Conservation (phyloP, 2,329 filamentous ascomycete genomes). For the Reticulascus tulasneorum region DNA sequence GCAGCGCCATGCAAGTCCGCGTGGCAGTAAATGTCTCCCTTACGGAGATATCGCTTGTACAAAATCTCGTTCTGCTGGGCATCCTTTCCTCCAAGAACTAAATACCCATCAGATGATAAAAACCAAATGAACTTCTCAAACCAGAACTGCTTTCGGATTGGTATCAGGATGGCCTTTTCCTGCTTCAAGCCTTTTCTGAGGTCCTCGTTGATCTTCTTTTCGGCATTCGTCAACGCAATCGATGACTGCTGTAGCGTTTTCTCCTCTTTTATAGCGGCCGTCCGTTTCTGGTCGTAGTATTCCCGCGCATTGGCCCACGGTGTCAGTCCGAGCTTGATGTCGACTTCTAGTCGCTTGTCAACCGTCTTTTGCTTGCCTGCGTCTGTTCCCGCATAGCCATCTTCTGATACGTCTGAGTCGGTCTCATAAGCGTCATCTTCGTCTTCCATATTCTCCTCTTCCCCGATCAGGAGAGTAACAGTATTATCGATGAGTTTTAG, state of each 20-base stretch:
- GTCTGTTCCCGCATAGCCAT: slow-evolving; percentile 28
- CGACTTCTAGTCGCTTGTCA: slow-evolving; percentile 63
- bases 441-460: slow-evolving; percentile 62
- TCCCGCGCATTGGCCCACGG: slow-evolving; percentile 87
- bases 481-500: slow-evolving; percentile 88
- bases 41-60: slow-evolving; percentile 81
- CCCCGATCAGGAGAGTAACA: slow-evolving; percentile 73
- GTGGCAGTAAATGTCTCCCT: slow-evolving; percentile 88
- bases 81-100: slow-evolving; percentile 87
- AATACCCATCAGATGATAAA: slow-evolving; percentile 89
- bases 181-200: slow-evolving; percentile 85
- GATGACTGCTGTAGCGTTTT: slow-evolving; percentile 79
- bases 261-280: slow-evolving; percentile 79
- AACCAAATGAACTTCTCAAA: slow-evolving; percentile 98
- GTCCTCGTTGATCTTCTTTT: slow-evolving; percentile 82
- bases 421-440: slow-evolving; percentile 60
- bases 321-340: slow-evolving; percentile 77
- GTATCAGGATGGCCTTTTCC: slow-evolving; percentile 82
- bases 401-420: slow-evolving; percentile 53
- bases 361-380: slow-evolving; percentile 34
- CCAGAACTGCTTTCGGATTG: slow-evolving; percentile 81
- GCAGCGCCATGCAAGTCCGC: slow-evolving; percentile 83
- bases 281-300: slow-evolving; percentile 87
- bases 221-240: slow-evolving; percentile 81
- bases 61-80: slow-evolving; percentile 85